Evolutionary conservation across 305 asterid genomes (phyloP).

Genomic region (Solanum hybrid): DNA sequence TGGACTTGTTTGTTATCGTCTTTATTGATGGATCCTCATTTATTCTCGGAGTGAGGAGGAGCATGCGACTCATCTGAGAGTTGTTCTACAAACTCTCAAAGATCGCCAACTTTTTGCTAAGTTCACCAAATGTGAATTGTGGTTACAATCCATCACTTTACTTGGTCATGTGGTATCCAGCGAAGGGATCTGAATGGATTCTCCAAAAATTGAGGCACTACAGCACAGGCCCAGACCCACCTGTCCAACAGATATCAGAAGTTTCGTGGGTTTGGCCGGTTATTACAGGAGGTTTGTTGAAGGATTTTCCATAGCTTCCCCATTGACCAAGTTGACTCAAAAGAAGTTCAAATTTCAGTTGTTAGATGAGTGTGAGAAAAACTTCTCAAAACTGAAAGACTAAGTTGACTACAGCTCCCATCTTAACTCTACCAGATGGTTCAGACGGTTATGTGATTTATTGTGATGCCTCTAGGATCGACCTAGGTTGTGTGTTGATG

Average conservation of each 20-base stretch:
- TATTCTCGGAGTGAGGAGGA: not conserved
- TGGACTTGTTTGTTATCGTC: not conserved
- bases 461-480: not conserved
- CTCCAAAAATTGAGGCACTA: not conserved
- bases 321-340: not conserved
- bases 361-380: not conserved
- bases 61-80: too few species aligned
- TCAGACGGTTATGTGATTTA: not conserved
- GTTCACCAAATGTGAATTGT: too few species aligned
- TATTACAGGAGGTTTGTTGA: not conserved
- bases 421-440: not conserved
- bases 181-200: not conserved
- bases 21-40: not conserved
- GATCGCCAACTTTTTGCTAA: too few species aligned
- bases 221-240: not conserved
- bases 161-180: not conserved
- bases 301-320: not conserved
- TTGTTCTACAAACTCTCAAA: not conserved
- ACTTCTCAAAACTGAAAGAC: not conserved
- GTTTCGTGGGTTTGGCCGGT: not conserved
- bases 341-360: not conserved
- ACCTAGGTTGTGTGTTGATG: not conserved
- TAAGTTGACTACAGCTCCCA: not conserved
- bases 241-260: not conserved
- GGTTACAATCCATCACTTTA: not conserved